A percentile compares a stretch with the other conserved stretches of the same genome.
Conservation (phyloP, 2,329 filamentous ascomycete species). For the Cladophialophora immunda region DNA sequence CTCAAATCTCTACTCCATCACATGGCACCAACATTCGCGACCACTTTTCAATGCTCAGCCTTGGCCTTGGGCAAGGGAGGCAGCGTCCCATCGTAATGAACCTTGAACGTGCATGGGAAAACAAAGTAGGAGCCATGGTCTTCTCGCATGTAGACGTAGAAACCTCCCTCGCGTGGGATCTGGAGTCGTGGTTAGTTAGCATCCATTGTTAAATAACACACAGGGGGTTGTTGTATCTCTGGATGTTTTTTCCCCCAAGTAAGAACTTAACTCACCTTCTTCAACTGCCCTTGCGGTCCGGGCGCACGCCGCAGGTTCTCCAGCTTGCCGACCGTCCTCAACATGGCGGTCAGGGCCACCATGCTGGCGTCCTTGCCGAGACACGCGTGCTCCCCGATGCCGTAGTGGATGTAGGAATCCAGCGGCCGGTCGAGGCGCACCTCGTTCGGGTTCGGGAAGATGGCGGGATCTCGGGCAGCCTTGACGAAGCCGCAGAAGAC, state of each 20-base stretch:
- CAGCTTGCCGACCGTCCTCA: conserved; percentile 70
- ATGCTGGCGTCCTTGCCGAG: conserved; percentile 69
- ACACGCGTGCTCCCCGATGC: conserved; percentile 68
- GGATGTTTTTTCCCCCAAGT: no score
- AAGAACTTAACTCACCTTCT: conserved; percentile 59
- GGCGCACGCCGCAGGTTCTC: conserved; percentile 68
- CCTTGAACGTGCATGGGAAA: conserved; percentile 59
- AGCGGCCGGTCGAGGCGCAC: conserved; percentile 71
- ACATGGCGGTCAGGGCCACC: conserved; percentile 71
- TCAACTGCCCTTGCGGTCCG: conserved; percentile 72
- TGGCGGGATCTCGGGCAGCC: conserved; percentile 63
- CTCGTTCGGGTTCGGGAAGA: conserved; percentile 68
- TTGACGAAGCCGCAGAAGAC: conserved; percentile 71
- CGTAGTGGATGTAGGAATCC: conserved; percentile 71
- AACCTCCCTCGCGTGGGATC: conserved; percentile 63
- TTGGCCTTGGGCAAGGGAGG: conserved; percentile 33
- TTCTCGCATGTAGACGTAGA: conserved; percentile 70
- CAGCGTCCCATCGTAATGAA: conserved; percentile 54
- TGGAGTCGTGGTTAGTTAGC: conserved; percentile 11
- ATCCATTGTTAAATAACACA: no score
- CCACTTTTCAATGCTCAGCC: conserved; percentile 15
- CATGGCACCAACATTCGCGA: neutral
- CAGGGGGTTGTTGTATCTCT: no score
- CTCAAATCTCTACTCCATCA: neutral
- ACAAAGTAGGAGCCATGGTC: conserved; percentile 68